Evolutionary conservation across 2,329 filamentous ascomycete species (phyloP), one percentile per base, ranked within the genome.

Genomic region (Aspergillus hortae): DNA sequence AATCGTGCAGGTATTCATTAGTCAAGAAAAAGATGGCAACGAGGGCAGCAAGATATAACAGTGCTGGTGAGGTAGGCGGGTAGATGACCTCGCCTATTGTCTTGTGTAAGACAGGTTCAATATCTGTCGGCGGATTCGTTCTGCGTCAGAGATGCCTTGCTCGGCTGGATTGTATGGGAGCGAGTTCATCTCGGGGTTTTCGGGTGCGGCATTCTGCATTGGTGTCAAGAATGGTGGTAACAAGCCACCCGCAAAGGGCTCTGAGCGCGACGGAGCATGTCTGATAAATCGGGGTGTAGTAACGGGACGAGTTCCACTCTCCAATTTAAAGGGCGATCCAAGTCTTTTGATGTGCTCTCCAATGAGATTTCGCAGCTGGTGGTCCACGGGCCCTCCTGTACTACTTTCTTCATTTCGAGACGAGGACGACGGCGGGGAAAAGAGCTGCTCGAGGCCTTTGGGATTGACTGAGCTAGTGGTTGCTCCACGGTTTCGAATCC

Each of bases 401-500:
- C 59, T 55, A 10, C 46, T 56, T 43, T 63, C 63, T 27, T 65
- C 61, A 19, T 60, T 52, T 48, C 62, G 57, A 50, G 62, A 63
- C 17, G 59, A 63, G 35, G 64, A 70, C 1, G 72, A 72, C 9
- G 76, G 76, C 6, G 80, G 79, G 4, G 76, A 78, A 61, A 84
- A 83, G 4, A 84, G 70, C 51, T 77, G 75, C 42, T 80, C 74
- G 32, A 85, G 72, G 48, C 78, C 77, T 47, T 77, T 73, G 25
- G 75, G 75, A 55, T 74, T 75, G 53, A 82, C 77, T 48, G 82
- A 80, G 46, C 82, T 80, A 21, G 81, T 75, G 44, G 82, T 86
- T 60, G 83, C 84, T 49, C 83, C 83, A 41, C 84, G 80, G 59
- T 78, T 83, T 38, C 83, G 79, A 32, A 83, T 77, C 23, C 84